Evolutionary conservation across 306 rosid genomes (phyloP), one percentile per base, ranked within the genome.

Genomic region (Fagus crenata): DNA sequence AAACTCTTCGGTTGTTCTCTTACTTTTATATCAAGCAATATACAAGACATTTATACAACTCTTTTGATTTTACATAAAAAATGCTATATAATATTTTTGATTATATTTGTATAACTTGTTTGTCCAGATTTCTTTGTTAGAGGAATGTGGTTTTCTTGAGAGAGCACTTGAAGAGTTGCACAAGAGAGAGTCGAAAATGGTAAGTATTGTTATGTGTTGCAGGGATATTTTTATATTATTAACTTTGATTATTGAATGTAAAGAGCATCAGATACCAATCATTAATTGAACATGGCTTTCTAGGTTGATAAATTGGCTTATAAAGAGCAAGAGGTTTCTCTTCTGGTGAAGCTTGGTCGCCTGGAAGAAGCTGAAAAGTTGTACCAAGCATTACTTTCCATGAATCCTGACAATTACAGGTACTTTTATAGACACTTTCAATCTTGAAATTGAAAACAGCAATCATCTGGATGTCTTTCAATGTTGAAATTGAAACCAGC

Each of bases 361-460:
- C 74, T 89, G 12, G 92, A 87, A 84, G 92, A 92, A 81, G 96
- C 87, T 2, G 90, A 88, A 77, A 72, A 85, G n/a, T 76, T 95
- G 80, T 90, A 89, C 84, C 85, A 73, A 82, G 75, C 65, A 60
- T 82, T 95, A 81, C 99, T 95, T 83, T 84, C 92, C 79, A 86
- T 89, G 91, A 95, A 95, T 84, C 97, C 97, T 53, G 99, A 95
- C 89, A 91, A 95, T 79, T 95, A 95, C 80, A 77, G 97, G 99
- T 96, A 81, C 51, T 69, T 75, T 4, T 17, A 15, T 73, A 63
- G 61, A 3, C 37, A 63, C 41, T 60, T 76, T 69, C 56, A 76
- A 6, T 36, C 54, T 75, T 42, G 51, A 42, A 72, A 9, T 53
- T 17, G 71, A 17, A 67, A 67, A 22, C 28, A 22, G 28, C 28